Base-by-base conservation (phyloP, 768 basidiomycete genomes). In the Leucocoprinus birnbaumii region DNA sequence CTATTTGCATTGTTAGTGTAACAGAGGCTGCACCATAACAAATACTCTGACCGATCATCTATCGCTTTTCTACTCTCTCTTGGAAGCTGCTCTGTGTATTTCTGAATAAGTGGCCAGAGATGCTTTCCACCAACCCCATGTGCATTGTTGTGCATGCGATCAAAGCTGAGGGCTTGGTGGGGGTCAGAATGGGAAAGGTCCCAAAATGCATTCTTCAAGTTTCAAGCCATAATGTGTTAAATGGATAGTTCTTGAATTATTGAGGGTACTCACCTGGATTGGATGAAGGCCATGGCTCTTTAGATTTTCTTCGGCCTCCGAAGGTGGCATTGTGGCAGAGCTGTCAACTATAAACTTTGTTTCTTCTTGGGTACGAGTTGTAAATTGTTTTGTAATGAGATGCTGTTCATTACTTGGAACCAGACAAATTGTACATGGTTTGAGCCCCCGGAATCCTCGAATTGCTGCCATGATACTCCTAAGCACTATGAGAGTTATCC, bases 381-480 rank as follows among this genome's bases (percentile, higher is more conserved):
- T 43, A 48, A 59, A 63, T 1, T n/a, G 48, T 18, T 51, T 48
- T 1, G 41, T 24, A 1, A 68, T 54, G 26, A 73, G 52, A 2
- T 49, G 53, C 3, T 70, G 66, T 1, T 68, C 40, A 0, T 64
- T 60, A 1, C 56, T 8, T 0, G 62, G 66, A 1, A 77, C 66
- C 0, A 69, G 53, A 55, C 74, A 77, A 0, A 75, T 51, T 0
- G 71, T 71, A 52, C 74, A 76, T 0, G 72, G 74, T 34, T 40
- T 68, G 21, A 62, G 52, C n/a, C 64, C 63, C 1, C 46, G 18
- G 0, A 46, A 7, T 0, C 74, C 75, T 24, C 62, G 53, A 14
- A 71, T 73, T 0, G 71, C 59, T 2, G 69, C 62, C 71, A 77
- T 76, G 26, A 73, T 63, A 48, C 61, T 66, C 47, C 70, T 73